A percentile compares a stretch with the other conserved stretches of the same genome.
Evolutionary conservation across 2,329 filamentous ascomycete genomes (phyloP).

Genomic region (Cytospora leucostoma): DNA sequence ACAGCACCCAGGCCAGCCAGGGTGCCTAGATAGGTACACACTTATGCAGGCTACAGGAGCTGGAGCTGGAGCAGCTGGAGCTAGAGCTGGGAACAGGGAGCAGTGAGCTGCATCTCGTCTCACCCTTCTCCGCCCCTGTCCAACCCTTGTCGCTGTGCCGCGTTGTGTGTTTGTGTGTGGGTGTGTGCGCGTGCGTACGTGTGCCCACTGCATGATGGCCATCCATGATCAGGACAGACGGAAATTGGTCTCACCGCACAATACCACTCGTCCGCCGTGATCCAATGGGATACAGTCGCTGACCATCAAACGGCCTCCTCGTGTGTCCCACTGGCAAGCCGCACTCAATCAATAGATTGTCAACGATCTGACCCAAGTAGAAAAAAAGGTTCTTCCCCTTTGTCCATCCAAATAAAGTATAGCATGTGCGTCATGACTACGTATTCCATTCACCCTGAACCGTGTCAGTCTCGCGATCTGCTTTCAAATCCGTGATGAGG

Average conservation of each 20-base stretch:
- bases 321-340: conserved; percentile 6
- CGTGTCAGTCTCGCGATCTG: not conserved
- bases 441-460: not conserved
- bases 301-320: conserved; percentile 16
- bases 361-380: conserved; percentile 8
- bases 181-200: not conserved
- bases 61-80: not conserved
- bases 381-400: conserved; percentile 3
- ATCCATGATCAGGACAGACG: conserved; percentile 8
- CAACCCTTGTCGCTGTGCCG: conserved; percentile 12
- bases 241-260: conserved; percentile 9
- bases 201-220: not conserved
- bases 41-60: conserved; percentile 6
- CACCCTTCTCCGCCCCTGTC: conserved; percentile 23
- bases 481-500: not conserved
- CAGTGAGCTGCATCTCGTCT: conserved; percentile 14
- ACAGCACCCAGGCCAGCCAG: conserved; percentile 2
- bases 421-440: not conserved
- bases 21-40: no score
- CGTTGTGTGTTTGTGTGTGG: conserved; percentile 16
- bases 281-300: conserved; percentile 21
- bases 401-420: not conserved
- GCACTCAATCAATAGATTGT: conserved; percentile 17
- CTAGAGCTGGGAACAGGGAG: not conserved
- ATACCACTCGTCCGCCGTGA: not conserved